Base-by-base conservation (phyloP, 768 basidiomycete genomes). In the Sarcodon aspratus region DNA sequence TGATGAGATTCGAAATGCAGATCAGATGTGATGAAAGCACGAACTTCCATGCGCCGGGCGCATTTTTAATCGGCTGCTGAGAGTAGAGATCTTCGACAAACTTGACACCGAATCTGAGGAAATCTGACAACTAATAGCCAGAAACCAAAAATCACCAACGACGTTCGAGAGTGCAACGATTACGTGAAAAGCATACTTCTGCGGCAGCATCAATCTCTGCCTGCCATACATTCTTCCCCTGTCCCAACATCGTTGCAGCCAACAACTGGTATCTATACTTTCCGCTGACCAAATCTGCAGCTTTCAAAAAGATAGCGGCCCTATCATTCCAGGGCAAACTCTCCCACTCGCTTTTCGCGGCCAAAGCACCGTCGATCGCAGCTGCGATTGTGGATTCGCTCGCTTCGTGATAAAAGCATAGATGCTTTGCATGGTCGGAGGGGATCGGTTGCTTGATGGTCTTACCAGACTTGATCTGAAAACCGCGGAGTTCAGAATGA, bases 221-320 rank as follows among this genome's bases (percentile, higher is more conserved):
- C 69, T 99, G 96, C 96, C 96, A 99, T 12, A 76, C 84, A 63
- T 97, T 99, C 80, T 99, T 99, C 37, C 96, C 96, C 69, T 99
- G 96, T 12, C 96, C 96, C 44, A 99, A 74, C 68, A 99, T 96
- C 40, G 95, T 98, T 36, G 95, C 93, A 37, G 96, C 96, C 69
- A 97, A 74, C 44, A 99, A 72, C 68, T 85, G 84, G 71, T 94
- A 95, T 54, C 96, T 75, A 64, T 97, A 96, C 74, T 98, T 99
- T 48, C 89, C 90, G 60, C 88, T 83, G 50, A 92, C 79, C 46
- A 99, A 80, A 64, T 99, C 96, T 18, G 96, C 96, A 5, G 96
- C 96, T 66, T 95, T 96, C 55, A 99, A 74, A 72, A 98, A 99
- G 66, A 99, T 95, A 36, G 96, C 91, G 2, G 96, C 96, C 34